Conservation (phyloP, 129 eudicot genomes). For the Artemisia tridentata region DNA sequence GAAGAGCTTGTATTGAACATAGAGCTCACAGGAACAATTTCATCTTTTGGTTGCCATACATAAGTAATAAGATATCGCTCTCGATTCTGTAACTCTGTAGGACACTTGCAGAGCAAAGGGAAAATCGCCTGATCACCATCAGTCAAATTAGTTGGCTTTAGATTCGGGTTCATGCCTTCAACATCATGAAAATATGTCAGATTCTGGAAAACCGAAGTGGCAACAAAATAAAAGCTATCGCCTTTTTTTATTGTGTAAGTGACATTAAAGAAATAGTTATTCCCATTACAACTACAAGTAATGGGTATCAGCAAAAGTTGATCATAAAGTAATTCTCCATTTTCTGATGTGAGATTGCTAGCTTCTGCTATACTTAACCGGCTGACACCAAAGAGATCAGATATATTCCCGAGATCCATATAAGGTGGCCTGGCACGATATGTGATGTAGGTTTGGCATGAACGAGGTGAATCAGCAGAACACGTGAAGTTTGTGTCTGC, state of each 20-base stretch:
- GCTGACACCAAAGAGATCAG: conserved; percentile 65
- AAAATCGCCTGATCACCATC: conserved; percentile 53
- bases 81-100: conserved; percentile 31
- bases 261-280: conserved; percentile 45
- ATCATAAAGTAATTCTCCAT: conserved; percentile 39
- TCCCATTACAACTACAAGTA: conserved; percentile 53
- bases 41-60: conserved; percentile 76
- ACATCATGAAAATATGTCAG: conserved; percentile 49
- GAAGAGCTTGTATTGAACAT: conserved; percentile 49
- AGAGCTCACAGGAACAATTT: conserved; percentile 43
- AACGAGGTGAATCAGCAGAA: conserved; percentile 44
- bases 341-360: conserved; percentile 49
- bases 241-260: conserved; percentile 49
- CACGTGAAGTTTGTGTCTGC: conserved; percentile 56
- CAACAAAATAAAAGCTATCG: conserved; percentile 68
- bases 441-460: conserved; percentile 60
- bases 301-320: conserved; percentile 67
- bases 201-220: conserved; percentile 53
- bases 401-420: conserved; percentile 48
- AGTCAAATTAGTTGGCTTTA: conserved; percentile 52
- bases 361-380: conserved; percentile 47
- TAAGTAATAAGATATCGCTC: conserved; percentile 54
- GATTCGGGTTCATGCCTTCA: conserved; percentile 58
- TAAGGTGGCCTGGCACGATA: conserved; percentile 57
- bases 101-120: conserved; percentile 79